These are phyloP conservation scores for Fragaria iinumae DNA, from an alignment of 306 rosid species.

Conservation along the genomic window DNA sequence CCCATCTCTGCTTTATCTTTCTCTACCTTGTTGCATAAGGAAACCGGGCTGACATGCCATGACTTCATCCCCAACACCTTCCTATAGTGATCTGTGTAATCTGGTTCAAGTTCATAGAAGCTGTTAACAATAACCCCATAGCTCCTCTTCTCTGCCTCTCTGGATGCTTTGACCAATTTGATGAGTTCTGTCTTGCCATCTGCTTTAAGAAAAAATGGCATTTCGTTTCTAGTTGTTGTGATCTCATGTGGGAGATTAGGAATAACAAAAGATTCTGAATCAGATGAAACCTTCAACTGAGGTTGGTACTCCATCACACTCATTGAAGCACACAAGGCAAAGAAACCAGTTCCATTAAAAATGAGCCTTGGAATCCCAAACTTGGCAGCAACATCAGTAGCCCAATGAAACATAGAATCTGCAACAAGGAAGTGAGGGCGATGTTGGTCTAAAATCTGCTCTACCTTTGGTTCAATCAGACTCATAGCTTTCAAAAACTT, in stretches of 20 bases:
- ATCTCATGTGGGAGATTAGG: slow-evolving; percentile 41
- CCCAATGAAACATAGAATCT: slow-evolving; percentile 14
- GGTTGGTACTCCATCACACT: slow-evolving; percentile 24
- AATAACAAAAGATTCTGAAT: slow-evolving; percentile 34
- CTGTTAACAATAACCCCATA: neutral
- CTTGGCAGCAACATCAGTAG: slow-evolving; percentile 17
- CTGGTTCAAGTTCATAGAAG: neutral
- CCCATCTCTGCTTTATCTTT: slow-evolving; percentile 37
- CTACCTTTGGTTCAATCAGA: slow-evolving; percentile 8
- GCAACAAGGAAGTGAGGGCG: slow-evolving; percentile 20
- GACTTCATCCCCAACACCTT: neutral
- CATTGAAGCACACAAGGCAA: slow-evolving; percentile 14
- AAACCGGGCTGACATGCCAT: slow-evolving; percentile 58
- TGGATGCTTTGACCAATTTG: neutral
- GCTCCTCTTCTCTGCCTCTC: neutral
- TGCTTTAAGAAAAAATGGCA: neutral
- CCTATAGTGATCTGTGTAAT: neutral
- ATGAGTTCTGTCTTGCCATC: neutral
- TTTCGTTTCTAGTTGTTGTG: slow-evolving; percentile 20
- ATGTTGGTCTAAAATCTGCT: neutral
- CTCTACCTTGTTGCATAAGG: slow-evolving; percentile 33
- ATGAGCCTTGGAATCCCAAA: slow-evolving; percentile 33
- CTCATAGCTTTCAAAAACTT: neutral
- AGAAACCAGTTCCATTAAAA: slow-evolving; percentile 27
- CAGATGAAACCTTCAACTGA: slow-evolving; percentile 29